Base-by-base conservation (phyloP, 192 early-diverging fungal genomes). In the Podila horticola region DNA sequence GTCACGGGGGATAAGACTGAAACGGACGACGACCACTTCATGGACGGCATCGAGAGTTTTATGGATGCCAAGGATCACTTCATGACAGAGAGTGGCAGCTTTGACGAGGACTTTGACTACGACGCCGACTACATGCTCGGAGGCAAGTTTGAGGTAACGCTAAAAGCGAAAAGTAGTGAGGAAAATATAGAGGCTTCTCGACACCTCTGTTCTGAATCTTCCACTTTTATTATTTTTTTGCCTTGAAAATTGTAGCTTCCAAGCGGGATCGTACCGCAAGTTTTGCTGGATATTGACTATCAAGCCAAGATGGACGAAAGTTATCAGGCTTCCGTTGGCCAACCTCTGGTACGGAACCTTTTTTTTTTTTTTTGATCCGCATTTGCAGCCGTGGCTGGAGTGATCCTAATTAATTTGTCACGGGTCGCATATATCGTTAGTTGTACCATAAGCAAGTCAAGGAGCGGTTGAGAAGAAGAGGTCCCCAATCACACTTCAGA, bases 61-160 rank as follows among this genome's bases (percentile, higher is more conserved):
- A 45, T 24, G 62, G 12, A 26, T 22, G n/a, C 33, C 22, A 30
- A 57, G 4, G 24, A 58, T 28, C 41, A 45, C 41, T 17, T 45
- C 41, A 45, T 45, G 41, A 38, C 13, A 1, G 34, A 29, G 22
- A 11, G n/a, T 8, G 66, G 58, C 1, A 57, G 4, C 19, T 34
- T 22, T 30, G 36, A 69, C 31, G 50, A 72, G 15, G 70, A 72
- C 13, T 76, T 59, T 20, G 74, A 76, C 8, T 76, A 76, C 36
- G 36, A 70, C 5, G 74, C 67, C 1, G 68, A 76, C 26, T 20
- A 48, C 4, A 36, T 63, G 4, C 45, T 66, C 20, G 74, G 63
- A 7, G 74, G 74, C 0, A 41, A 58, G 33, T 13, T 70, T 9
- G 45, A 76, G 74, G 74, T 76, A 76, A 13, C 38, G 3, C 19